Conservation (phyloP, 2,329 filamentous ascomycete species). For the Fusarium bulbicola region DNA sequence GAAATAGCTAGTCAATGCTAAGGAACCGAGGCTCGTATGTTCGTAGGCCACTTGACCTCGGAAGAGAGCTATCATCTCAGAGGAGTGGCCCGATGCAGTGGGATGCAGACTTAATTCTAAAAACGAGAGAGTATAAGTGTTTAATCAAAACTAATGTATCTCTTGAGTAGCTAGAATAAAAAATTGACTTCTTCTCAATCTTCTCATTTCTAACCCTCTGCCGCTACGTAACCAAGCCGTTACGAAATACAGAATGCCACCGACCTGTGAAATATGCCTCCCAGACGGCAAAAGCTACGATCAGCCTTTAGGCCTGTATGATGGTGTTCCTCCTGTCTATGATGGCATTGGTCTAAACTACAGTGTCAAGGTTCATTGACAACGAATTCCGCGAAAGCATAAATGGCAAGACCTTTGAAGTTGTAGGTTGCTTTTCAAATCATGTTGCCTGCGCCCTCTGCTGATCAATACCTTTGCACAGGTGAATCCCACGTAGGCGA, state of each 20-base stretch:
- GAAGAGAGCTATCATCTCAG: rapidly evolving
- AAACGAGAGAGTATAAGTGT: not conserved
- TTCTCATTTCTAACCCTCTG: rapidly evolving
- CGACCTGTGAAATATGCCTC: not conserved
- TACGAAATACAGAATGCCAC: rapidly evolving
- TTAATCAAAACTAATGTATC: rapidly evolving
- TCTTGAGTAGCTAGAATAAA: rapidly evolving
- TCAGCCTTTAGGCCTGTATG: not conserved
- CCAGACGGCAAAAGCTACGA: not conserved
- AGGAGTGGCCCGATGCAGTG: rapidly evolving
- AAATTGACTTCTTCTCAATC: rapidly evolving
- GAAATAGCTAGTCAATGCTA: not conserved
- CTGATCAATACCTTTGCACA: not conserved
- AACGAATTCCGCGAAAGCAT: not conserved
- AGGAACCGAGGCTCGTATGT: not conserved
- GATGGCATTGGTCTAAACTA: not conserved
- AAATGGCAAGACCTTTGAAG: not conserved
- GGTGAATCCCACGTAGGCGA: not conserved
- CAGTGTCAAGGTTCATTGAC: not conserved
- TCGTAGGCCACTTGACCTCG: rapidly evolving
- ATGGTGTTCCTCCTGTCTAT: not conserved
- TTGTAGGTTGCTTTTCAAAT: not conserved
- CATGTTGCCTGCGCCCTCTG: rapidly evolving
- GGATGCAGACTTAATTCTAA: rapidly evolving
- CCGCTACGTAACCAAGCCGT: rapidly evolving